A percentile compares a stretch with the other conserved stretches of the same genome.
Conservation (phyloP, 2,329 filamentous ascomycete genomes). For the Lojkania enalia region DNA sequence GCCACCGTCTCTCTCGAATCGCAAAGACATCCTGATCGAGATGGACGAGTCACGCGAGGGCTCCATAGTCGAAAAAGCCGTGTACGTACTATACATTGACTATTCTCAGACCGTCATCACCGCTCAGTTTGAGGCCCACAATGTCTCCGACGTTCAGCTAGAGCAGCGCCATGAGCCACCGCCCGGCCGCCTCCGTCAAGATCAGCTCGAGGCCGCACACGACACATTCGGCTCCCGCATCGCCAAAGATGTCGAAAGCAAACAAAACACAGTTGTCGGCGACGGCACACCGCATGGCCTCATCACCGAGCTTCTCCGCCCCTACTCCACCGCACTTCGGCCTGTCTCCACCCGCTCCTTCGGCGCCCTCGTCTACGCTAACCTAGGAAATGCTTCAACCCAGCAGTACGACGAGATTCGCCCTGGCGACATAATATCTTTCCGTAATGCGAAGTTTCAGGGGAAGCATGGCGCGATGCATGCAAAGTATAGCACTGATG, state of each 20-base stretch:
- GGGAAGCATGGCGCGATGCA: conserved; percentile 96
- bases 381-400: conserved; percentile 90
- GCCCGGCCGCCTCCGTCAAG: conserved; percentile 79
- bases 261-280: conserved; percentile 79
- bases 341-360: conserved; percentile 89
- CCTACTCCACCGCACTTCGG: conserved; percentile 71
- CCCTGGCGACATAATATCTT: conserved; percentile 85
- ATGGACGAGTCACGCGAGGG: conserved; percentile 77
- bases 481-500: conserved; percentile 85
- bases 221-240: conserved; percentile 80
- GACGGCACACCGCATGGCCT: conserved; percentile 81
- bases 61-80: conserved; percentile 74
- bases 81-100: conserved; percentile 90
- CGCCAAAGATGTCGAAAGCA: conserved; percentile 67
- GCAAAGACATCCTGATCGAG: conserved; percentile 82
- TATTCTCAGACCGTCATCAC: conserved; percentile 94
- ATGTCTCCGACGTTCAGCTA: conserved; percentile 71
- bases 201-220: conserved; percentile 88
- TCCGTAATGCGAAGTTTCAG: conserved; percentile 92
- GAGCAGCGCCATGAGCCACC: conserved; percentile 88
- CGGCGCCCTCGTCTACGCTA: conserved; percentile 90
- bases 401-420: conserved; percentile 92
- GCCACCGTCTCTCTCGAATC: conserved; percentile 79
- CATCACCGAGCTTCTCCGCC: conserved; percentile 75
- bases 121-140: conserved; percentile 74